These are phyloP conservation scores for Funneliformis mosseae DNA, from an alignment of 192 early-diverging fungal genomes.

Conservation along the genomic window DNA sequence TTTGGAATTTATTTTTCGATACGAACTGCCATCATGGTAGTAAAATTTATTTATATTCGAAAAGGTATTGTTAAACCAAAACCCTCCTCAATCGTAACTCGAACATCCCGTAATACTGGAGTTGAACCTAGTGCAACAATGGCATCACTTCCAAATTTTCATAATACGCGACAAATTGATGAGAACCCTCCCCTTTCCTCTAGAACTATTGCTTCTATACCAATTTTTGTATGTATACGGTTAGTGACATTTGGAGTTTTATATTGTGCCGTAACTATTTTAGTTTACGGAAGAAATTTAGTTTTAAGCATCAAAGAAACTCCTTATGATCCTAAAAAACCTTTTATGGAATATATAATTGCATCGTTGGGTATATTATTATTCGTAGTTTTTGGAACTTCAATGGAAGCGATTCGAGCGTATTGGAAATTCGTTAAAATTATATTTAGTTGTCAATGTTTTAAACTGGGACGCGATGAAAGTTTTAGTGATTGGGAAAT, in stretches of 20 bases:
- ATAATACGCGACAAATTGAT: not conserved
- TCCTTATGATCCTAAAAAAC: not conserved
- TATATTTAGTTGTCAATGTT: not conserved
- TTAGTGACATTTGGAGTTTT: slow-evolving; percentile 10
- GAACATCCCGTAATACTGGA: no score
- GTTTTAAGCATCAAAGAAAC: not conserved
- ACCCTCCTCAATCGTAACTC: not conserved
- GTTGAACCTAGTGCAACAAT: not conserved
- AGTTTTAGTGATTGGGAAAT: slow-evolving; percentile 34
- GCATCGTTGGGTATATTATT: slow-evolving; percentile 26
- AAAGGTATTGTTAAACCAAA: not conserved
- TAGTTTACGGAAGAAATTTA: slow-evolving; percentile 14
- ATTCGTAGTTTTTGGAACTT: slow-evolving; percentile 26
- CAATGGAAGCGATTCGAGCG: slow-evolving; percentile 8
- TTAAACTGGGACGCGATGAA: not conserved
- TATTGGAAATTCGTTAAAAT: slow-evolving; percentile 2
- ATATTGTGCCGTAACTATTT: slow-evolving; percentile 12
- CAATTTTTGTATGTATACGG: slow-evolving; percentile 12
- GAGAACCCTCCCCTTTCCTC: not conserved
- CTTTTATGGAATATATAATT: slow-evolving; percentile 19
- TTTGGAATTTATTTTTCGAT: slow-evolving; percentile 29
- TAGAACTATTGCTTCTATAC: slow-evolving; percentile 9
- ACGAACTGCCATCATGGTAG: not conserved
- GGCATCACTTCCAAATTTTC: not conserved
- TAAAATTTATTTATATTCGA: slow-evolving; percentile 4